Evolutionary conservation across 441 rosid species (phyloP).

Genomic region (Gossypium schwendimanii): DNA sequence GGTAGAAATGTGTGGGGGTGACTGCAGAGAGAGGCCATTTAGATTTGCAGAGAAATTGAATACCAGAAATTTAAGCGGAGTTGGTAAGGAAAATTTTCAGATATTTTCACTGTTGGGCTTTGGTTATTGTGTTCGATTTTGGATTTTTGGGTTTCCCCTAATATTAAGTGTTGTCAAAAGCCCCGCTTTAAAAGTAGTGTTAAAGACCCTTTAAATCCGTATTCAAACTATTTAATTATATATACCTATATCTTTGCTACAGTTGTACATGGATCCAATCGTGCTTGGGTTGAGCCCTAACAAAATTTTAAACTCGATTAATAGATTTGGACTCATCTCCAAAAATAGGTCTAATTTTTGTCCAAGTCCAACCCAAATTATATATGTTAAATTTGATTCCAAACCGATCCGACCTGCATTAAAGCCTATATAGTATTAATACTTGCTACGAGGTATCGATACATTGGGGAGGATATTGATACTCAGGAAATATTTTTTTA

Average conservation of each 20-base stretch:
- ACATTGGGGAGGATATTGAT: neutral
- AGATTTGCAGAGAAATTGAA: slow-evolving; percentile 2
- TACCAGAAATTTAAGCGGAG: neutral
- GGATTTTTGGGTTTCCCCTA: neutral
- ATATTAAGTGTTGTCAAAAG: neutral
- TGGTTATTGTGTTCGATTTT: neutral
- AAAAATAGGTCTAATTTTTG: too few species aligned
- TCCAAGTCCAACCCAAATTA: too few species aligned
- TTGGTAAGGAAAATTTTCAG: neutral
- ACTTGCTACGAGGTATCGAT: neutral
- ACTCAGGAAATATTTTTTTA: too few species aligned
- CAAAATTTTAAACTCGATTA: too few species aligned
- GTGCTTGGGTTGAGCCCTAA: neutral
- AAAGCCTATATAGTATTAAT: too few species aligned
- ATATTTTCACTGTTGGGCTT: neutral
- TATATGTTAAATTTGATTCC: too few species aligned
- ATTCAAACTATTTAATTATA: neutral
- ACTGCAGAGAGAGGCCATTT: slow-evolving; percentile 36
- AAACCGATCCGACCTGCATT: too few species aligned
- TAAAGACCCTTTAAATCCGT: neutral
- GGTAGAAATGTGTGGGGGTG: slow-evolving; percentile 25
- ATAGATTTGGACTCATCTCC: too few species aligned
- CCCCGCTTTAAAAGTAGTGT: neutral
- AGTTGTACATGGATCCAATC: neutral
- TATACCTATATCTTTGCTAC: neutral